Evolutionary conservation across 2,329 filamentous ascomycete genomes (phyloP).

Genomic region (Nothophoma quercina): DNA sequence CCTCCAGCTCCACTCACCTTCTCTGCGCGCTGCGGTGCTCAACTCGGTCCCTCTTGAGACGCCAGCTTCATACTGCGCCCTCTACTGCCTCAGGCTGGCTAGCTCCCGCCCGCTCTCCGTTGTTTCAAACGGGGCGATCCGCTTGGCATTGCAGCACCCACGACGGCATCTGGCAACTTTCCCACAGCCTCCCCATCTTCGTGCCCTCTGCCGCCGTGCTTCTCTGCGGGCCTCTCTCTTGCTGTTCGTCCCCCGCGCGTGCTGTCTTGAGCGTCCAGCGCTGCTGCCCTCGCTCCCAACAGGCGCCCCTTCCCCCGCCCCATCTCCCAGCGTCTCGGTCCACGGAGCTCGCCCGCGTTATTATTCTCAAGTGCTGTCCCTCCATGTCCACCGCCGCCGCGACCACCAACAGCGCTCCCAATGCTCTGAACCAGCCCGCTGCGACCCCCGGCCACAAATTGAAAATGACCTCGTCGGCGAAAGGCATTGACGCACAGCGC

Average conservation of each 20-base stretch:
- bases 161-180: conserved; percentile 26
- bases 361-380: conserved; percentile 26
- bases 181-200: conserved; percentile 27
- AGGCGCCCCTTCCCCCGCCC: conserved; percentile 2
- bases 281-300: conserved; percentile 25
- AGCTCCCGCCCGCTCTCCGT: conserved; percentile 29
- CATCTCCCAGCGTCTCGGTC: neutral
- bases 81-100: conserved; percentile 1
- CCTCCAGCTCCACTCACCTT: neutral
- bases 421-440: conserved; percentile 46
- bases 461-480: conserved; percentile 59
- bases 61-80: neutral
- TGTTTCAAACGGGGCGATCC: conserved; percentile 34
- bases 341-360: conserved; percentile 24
- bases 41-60: neutral
- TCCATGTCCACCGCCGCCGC: conserved; percentile 46
- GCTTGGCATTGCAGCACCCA: conserved; percentile 29
- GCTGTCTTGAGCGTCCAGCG: conserved; percentile 22
- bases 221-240: conserved; percentile 14
- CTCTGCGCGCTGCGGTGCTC: too few relatives aligned
- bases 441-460: conserved; percentile 52
- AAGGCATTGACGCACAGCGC: conserved; percentile 61
- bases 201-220: conserved; percentile 29
- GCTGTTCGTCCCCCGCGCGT: conserved; percentile 16
- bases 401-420: conserved; percentile 41